These are phyloP conservation scores for Litchi chinensis DNA, from an alignment of 345 rosid genomes.

Conservation along the genomic window DNA sequence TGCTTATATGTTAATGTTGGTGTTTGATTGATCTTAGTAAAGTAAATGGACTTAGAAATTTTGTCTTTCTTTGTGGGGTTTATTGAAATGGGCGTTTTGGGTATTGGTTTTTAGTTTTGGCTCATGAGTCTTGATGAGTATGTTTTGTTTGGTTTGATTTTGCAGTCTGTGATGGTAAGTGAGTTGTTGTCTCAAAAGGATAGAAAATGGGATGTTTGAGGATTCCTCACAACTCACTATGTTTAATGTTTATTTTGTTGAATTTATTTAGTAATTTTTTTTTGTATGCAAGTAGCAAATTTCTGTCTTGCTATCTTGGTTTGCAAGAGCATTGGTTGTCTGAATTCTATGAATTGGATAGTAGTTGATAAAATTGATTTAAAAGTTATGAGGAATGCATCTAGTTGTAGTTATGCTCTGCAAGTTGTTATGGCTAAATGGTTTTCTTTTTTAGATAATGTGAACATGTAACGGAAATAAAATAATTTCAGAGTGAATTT, in stretches of 20 bases:
- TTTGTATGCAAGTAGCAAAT: background rate
- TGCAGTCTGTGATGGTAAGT: too few species aligned
- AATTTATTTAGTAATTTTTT: background rate
- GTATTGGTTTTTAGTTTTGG: too few species aligned
- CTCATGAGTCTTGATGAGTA: too few species aligned
- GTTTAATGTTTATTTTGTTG: background rate
- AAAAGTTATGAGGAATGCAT: conserved; percentile 12
- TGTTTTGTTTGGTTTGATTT: too few species aligned
- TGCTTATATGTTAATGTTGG: too few species aligned
- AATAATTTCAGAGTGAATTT: background rate
- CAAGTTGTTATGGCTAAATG: background rate
- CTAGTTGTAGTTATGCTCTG: background rate
- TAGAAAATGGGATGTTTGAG: background rate
- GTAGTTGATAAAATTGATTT: background rate
- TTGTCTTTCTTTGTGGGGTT: too few species aligned
- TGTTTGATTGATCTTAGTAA: too few species aligned
- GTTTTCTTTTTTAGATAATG: background rate
- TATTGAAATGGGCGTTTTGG: too few species aligned
- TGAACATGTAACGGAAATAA: background rate
- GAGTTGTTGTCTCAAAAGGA: too few species aligned
- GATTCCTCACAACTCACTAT: background rate
- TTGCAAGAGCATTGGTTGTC: background rate
- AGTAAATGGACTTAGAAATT: too few species aligned
- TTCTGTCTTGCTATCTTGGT: background rate
- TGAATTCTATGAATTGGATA: background rate